Percentiles rank a stretch among this genome's conserved stretches.
Evolutionary conservation across 306 rosid genomes (phyloP).

Genomic region (Rubus idaeus): DNA sequence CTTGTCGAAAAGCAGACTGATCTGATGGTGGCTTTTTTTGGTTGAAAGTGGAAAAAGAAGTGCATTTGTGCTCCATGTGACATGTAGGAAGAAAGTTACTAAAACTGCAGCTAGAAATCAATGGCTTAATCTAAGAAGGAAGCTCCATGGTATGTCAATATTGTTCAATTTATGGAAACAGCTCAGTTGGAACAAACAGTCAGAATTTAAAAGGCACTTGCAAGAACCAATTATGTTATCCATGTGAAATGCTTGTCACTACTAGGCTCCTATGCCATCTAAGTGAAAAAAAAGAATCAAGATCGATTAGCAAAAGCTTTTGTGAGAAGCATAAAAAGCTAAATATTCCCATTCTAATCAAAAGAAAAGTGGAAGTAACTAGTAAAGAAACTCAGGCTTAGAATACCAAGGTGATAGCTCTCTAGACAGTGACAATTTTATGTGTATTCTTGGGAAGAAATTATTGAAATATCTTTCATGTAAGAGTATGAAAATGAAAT

Average conservation of each 20-base stretch:
- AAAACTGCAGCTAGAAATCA: slow-evolving; percentile 43
- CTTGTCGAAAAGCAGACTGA: slow-evolving; percentile 32
- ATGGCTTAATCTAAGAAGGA: slow-evolving; percentile 37
- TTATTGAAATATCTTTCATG: slow-evolving; percentile 6
- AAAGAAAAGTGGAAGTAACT: slow-evolving; percentile 38
- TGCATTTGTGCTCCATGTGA: slow-evolving; percentile 58
- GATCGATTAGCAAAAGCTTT: slow-evolving; percentile 39
- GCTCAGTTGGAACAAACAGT: slow-evolving; percentile 41
- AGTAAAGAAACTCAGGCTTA: slow-evolving; percentile 35
- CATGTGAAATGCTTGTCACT: slow-evolving; percentile 48
- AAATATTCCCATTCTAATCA: slow-evolving; percentile 45
- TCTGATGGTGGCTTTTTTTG: slow-evolving; percentile 28
- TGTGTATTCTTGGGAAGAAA: slow-evolving; percentile 21
- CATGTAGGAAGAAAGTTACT: slow-evolving; percentile 38
- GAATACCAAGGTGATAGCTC: slow-evolving; percentile 27
- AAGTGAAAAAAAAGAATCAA: slow-evolving; percentile 49
- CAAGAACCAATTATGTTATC: slow-evolving; percentile 42
- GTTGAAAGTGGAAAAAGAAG: slow-evolving; percentile 39
- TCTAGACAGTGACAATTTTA: slow-evolving; percentile 49
- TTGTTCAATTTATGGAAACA: slow-evolving; percentile 38
- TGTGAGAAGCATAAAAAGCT: slow-evolving; percentile 48
- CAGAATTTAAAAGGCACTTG: slow-evolving; percentile 51
- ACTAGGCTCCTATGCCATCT: slow-evolving; percentile 32
- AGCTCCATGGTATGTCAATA: slow-evolving; percentile 45
- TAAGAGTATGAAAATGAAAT: slow-evolving; percentile 7